Evolutionary conservation across 148 eudicot species (phyloP), one percentile per base, ranked within the genome.

Genomic region (Talinum fruticosum): DNA sequence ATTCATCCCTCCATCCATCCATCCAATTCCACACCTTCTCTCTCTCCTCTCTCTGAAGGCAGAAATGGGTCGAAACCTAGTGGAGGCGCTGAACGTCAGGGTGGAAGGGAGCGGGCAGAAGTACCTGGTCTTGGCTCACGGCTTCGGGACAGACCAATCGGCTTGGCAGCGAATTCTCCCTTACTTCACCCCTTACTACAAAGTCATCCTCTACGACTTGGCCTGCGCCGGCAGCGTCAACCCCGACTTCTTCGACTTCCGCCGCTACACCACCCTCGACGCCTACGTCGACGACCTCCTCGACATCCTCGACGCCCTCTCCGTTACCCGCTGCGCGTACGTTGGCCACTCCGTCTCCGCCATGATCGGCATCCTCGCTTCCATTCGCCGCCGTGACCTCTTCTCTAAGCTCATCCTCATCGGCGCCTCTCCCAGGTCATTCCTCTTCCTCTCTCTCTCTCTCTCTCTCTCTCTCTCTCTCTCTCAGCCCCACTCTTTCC

Each of bases 211-310:
- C 53, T 95, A 87, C 72, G 98, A 95, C 82, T 85, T 95, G 19
- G 89, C 92, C n/a, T 95, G 98, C 75, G 98, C 98, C 36, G 98
- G 98, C 23, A 90, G 88, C 34, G 98, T 95, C 13, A 92, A 92
- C 78, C 98, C 98, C 1, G 94, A 95, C 61, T 86, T 79, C 79
- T 95, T 95, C 82, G 96, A 92, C 74, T 92, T 91, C 85, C 80
- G 51, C 0, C 90, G 96, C 3, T 95, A 95, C 87, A 91, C 93
- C 30, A 75, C 92, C 0, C 94, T 95, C 24, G 96, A 92, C 19
- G 73, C 97, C 28, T 92, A 87, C 61, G 98, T 92, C 10, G 98
- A 95, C 74, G 98, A 95, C 61, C 87, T 95, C 15, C 86, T 95
- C 57, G 33, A 73, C 65, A 95, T 92, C 16, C 92, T 95, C 32